Base-by-base conservation (phyloP, 306 rosid species). In the Cucurbita ficifolia region DNA sequence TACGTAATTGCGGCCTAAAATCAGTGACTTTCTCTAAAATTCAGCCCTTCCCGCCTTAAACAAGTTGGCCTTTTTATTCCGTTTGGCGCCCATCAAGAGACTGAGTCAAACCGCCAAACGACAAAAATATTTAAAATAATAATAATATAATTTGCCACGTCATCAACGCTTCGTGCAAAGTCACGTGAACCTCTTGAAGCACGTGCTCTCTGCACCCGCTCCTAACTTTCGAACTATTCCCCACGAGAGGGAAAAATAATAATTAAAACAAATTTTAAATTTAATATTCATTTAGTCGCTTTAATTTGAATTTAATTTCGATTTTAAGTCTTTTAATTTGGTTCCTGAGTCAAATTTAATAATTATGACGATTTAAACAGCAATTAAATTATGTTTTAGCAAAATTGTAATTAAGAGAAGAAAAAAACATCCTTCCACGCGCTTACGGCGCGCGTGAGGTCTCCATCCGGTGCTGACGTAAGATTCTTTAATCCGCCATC, bases 71-170 rank as follows among this genome's bases (percentile, higher is more conserved):
- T 9, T 38, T 42, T 36, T 16, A 48, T 24, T 67, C 29, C 61
- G 40, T 54, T 72, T 54, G 21, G 19, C 62, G 17, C 45, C 5
- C 18, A 42, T 19, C 12, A 39, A 22, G 29, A 35, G 46, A 62
- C 13, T 8, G 69, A 83, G 79, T 83, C 79, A 77, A 79, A 79
- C 52, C 49, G n/a, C 48, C 11, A 65, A 68, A 73, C 64, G 69
- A 73, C 67, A 64, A 35, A 57, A 21, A 14, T 6, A 61, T 13
- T 35, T 14, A 60, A 2, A 43, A 59, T 10, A 48, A 10, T 12
- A 7, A 56, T 22, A 2, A 11, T 1, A 56, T 22, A 4, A 61
- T 0, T 21, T 10, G 70, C 56, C 45, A 55, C 72, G 81, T 72
- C 69, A 61, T 45, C 65, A 70, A 67, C 22, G 42, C 38, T 70